phyloP scores from a whole-genome alignment of 2,329 filamentous ascomycete genomes.

The Lachnellula cervina region DNA sequence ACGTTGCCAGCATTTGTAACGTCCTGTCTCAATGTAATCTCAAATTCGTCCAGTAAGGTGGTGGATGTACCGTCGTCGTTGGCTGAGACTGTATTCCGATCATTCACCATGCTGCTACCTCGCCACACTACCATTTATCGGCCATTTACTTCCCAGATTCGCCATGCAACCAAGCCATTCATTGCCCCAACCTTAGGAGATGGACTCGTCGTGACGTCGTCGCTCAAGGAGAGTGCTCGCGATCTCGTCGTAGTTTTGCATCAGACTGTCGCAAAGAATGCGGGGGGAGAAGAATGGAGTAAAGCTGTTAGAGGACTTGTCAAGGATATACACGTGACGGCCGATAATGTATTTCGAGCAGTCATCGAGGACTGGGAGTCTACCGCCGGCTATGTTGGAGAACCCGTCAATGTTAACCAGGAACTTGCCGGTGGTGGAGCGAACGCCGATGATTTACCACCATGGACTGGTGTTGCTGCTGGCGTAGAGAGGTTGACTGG shows the following conservation, averaged over 20 bases:
- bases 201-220: conserved; percentile 42
- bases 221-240: conserved; percentile 54
- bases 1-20: conserved; percentile 70
- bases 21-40: conserved; percentile 65
- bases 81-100: conserved; percentile 64
- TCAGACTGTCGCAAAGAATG: conserved; percentile 76
- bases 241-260: conserved; percentile 67
- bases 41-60: conserved; percentile 34
- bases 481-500: conserved; percentile 66
- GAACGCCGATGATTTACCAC: conserved; percentile 49
- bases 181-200: conserved; percentile 61
- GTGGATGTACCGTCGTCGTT: conserved; percentile 44
- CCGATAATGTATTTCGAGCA: conserved; percentile 72
- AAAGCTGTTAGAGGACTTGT: conserved; percentile 59
- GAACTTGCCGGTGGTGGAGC: conserved; percentile 45
- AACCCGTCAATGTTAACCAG: conserved; percentile 41
- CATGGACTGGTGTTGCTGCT: conserved; percentile 70
- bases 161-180: conserved; percentile 52
- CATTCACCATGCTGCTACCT: conserved; percentile 68
- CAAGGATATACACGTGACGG: conserved; percentile 61
- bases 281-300: conserved; percentile 72
- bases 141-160: conserved; percentile 66
- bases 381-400: conserved; percentile 44
- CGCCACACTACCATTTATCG: conserved; percentile 80
- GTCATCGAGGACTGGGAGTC: conserved; percentile 81